A percentile compares a stretch with the other conserved stretches of the same genome.
These are phyloP conservation scores for Knoxdaviesia capensis DNA, from an alignment of 2,329 filamentous ascomycete genomes.

Conservation along the genomic window DNA sequence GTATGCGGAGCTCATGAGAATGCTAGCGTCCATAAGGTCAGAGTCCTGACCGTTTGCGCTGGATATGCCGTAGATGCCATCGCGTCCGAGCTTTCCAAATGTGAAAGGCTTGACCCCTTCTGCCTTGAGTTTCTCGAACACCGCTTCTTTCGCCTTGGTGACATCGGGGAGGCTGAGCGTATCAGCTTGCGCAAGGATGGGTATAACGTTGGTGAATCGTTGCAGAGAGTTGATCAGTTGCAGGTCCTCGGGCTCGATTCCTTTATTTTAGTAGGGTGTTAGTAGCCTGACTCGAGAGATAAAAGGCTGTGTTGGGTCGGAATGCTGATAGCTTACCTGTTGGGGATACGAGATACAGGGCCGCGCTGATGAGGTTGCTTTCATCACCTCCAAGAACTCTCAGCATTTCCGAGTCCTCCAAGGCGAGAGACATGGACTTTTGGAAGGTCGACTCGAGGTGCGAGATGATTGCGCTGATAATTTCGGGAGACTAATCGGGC, in stretches of 20 bases:
- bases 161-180: conserved; percentile 38
- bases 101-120: conserved; percentile 44
- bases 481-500: too few relatives aligned
- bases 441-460: background rate
- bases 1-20: conserved; percentile 86
- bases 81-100: conserved; percentile 19
- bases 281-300: too few relatives aligned
- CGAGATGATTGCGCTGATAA: too few relatives aligned
- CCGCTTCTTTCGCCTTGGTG: conserved; percentile 33
- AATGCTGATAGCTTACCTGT: conserved; percentile 26
- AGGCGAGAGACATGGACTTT: background rate
- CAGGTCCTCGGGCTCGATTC: conserved; percentile 27
- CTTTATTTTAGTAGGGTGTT: background rate
- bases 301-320: conserved; percentile 15
- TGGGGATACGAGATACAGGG: conserved; percentile 62
- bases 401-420: conserved; percentile 39
- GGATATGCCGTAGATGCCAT: conserved; percentile 49
- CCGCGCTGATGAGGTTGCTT: conserved; percentile 64
- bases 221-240: conserved; percentile 52
- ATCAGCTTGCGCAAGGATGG: conserved; percentile 63
- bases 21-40: conserved; percentile 78
- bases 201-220: conserved; percentile 63
- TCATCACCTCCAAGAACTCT: conserved; percentile 63
- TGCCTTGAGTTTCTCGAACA: conserved; percentile 33
- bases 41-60: conserved; percentile 11